Evolutionary conservation across 1,284 basidiomycete genomes (phyloP), one percentile per base, ranked within the genome.

Genomic region (Moniliophthora roreri): DNA sequence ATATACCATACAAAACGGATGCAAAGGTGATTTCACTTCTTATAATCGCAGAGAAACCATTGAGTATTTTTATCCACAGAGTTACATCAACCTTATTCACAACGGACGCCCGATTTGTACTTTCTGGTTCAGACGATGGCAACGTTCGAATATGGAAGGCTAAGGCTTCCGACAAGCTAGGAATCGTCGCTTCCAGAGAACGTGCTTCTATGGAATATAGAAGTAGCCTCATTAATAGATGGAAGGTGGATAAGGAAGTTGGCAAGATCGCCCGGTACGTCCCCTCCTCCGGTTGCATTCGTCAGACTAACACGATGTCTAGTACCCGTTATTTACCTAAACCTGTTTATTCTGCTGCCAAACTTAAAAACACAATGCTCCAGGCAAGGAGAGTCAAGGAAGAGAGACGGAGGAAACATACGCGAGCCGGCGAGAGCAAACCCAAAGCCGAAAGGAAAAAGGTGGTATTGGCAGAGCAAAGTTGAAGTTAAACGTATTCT

Each of bases 1-100:
- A 87, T 95, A 4, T 99, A 99, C 69, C 96, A 99, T 73, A 96
- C 94, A 21, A 98, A 98, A 74, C 91, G 97, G 39, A 99, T 99
- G 97, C 96, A 99, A 70, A 84, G 95, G 89, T 93, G 50, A 68
- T 57, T 50, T 48, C 18, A 15, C 6, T 35, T 34, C 16, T 2
- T 23, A 46, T 21, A 28, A 9, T 26, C 11, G 24, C 16, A 13
- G 23, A 21, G 24, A 45, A 16, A 48, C 26, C 37, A 10, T 58
- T 63, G 64, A 72, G 8, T 66, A 68, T 26, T 69, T 68, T 56
- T 38, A 35, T 47, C 15, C 16, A 9, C 56, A 89, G 87, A 58
- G 85, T 91, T 10, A 80, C 84, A 8, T 84, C 86, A 40, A 88
- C 85, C 36, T 76, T 83, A 61, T 98, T 89, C 74, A 93, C 93